phyloP scores from a whole-genome alignment of 805 yeast species.

The Ogataea thermomethanolica region DNA sequence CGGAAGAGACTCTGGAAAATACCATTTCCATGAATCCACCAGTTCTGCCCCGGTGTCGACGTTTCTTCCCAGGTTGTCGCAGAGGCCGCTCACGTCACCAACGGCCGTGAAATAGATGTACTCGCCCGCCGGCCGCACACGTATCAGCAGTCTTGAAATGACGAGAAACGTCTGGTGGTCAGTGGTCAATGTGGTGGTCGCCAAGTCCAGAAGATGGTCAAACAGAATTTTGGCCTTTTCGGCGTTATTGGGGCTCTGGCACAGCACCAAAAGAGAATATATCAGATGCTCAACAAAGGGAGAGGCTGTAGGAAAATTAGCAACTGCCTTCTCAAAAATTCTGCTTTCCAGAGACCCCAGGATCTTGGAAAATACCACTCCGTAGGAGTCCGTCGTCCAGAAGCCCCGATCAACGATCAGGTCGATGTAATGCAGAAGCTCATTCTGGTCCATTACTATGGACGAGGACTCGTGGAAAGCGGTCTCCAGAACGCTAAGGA shows the following conservation, averaged over 20 bases:
- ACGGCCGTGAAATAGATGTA: slow-evolving; percentile 50
- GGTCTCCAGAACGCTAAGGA: slow-evolving; percentile 17
- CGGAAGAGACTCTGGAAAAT: slow-evolving; percentile 53
- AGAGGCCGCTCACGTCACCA: slow-evolving; percentile 61
- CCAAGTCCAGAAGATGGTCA: slow-evolving; percentile 12
- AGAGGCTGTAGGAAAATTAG: slow-evolving; percentile 2
- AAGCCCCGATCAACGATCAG: slow-evolving; percentile 19
- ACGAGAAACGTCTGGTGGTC: slow-evolving; percentile 37
- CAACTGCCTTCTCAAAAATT: slow-evolving; percentile 3
- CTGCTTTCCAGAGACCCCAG: slow-evolving; percentile 3
- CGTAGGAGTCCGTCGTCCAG: not conserved
- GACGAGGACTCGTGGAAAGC: slow-evolving; percentile 16
- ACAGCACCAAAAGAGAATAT: slow-evolving; percentile 13
- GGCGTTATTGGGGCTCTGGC: slow-evolving; percentile 14
- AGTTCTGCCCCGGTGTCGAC: slow-evolving; percentile 25
- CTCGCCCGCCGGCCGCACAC: slow-evolving; percentile 45
- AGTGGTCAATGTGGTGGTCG: slow-evolving; percentile 8
- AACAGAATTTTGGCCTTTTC: slow-evolving; percentile 13
- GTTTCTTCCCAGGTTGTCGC: slow-evolving; percentile 56
- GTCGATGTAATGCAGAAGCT: slow-evolving; percentile 14
- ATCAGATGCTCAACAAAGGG: slow-evolving; percentile 10
- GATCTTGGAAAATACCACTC: not conserved
- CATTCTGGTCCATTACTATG: slow-evolving; percentile 15
- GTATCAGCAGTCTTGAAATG: slow-evolving; percentile 47
- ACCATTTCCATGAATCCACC: slow-evolving; percentile 43